Evolutionary conservation across 2,329 filamentous ascomycete genomes (phyloP).

Genomic region (Exophiala sp.): DNA sequence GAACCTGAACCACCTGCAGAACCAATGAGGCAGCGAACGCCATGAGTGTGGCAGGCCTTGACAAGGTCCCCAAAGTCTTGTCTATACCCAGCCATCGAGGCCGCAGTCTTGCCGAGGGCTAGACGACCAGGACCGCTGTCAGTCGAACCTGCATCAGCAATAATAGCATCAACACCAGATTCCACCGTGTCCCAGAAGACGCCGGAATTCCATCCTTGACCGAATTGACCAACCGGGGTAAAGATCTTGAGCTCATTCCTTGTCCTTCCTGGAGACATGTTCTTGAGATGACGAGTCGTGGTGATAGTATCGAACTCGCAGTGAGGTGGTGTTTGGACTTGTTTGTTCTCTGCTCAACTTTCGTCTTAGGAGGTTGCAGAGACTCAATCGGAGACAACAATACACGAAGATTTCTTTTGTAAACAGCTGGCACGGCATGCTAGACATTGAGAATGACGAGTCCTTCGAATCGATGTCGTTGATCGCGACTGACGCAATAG

Average conservation of each 20-base stretch:
- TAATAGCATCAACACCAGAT: conserved; percentile 26
- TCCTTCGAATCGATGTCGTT: no score
- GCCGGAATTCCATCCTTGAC: conserved; percentile 8
- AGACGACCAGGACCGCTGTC: conserved; percentile 33
- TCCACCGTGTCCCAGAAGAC: conserved; percentile 17
- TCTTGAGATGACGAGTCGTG: no score
- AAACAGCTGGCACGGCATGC: no score
- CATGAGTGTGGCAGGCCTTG: conserved; percentile 33
- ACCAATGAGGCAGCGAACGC: conserved; percentile 41
- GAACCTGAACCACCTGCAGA: conserved; percentile 49
- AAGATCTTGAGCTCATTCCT: conserved; percentile 15
- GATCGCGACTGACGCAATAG: no score
- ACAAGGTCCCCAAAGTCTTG: conserved; percentile 43
- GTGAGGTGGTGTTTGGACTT: no score
- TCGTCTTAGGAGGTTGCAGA: no score
- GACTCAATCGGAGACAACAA: no score
- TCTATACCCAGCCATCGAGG: conserved; percentile 6
- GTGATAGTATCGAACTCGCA: no score
- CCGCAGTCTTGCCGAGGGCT: conserved; percentile 19
- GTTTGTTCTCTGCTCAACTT: no score
- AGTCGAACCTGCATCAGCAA: conserved; percentile 34
- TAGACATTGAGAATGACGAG: no score
- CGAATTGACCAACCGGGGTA: conserved; percentile 14
- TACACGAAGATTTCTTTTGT: no score
- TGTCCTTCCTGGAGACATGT: no score